phyloP scores from a whole-genome alignment of 2,329 filamentous ascomycete species.

The Epichloe elymi region DNA sequence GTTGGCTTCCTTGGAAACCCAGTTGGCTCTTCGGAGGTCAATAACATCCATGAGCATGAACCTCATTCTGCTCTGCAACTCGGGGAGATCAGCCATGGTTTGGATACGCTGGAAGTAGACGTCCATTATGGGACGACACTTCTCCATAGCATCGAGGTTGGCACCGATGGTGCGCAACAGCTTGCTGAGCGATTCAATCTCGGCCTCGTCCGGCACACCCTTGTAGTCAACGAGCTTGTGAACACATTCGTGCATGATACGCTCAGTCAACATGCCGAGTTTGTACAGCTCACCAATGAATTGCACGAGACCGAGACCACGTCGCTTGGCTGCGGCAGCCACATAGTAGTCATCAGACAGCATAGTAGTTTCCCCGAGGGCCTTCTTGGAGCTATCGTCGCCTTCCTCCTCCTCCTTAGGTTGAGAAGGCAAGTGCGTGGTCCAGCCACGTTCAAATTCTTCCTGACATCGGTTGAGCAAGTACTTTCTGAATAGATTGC shows the following conservation, averaged over 20 bases:
- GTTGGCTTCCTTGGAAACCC: constrained; percentile 77
- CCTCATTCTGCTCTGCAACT: constrained; percentile 72
- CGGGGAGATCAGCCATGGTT: constrained; percentile 64
- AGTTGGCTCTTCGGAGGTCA: constrained; percentile 65
- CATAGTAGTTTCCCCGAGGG: constrained; percentile 60
- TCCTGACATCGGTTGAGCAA: constrained; percentile 96
- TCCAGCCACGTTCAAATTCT: constrained; percentile 97
- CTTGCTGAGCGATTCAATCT: constrained; percentile 91
- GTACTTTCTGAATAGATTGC: constrained; percentile 95
- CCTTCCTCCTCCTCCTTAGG: constrained; percentile 63
- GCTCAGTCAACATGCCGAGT: constrained; percentile 93
- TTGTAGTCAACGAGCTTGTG: constrained; percentile 94
- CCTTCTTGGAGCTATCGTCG: constrained; percentile 27
- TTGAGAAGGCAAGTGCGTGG: constrained; percentile 60
- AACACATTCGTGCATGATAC: constrained; percentile 99
- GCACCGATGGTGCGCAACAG: constrained; percentile 81
- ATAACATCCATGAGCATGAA: constrained; percentile 97
- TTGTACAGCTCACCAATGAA: constrained; percentile 99
- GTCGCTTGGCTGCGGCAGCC: constrained; percentile 86
- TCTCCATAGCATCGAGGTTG: constrained; percentile 72
- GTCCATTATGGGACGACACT: constrained; percentile 78
- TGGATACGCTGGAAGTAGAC: constrained; percentile 87
- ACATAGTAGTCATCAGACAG: constrained; percentile 94
- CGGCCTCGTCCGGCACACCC: constrained; percentile 83
- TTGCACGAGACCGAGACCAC: constrained; percentile 92